A percentile compares a stretch with the other conserved stretches of the same genome.
Conservation (phyloP, 768 basidiomycete species). For the Hypholoma fasciculare region DNA sequence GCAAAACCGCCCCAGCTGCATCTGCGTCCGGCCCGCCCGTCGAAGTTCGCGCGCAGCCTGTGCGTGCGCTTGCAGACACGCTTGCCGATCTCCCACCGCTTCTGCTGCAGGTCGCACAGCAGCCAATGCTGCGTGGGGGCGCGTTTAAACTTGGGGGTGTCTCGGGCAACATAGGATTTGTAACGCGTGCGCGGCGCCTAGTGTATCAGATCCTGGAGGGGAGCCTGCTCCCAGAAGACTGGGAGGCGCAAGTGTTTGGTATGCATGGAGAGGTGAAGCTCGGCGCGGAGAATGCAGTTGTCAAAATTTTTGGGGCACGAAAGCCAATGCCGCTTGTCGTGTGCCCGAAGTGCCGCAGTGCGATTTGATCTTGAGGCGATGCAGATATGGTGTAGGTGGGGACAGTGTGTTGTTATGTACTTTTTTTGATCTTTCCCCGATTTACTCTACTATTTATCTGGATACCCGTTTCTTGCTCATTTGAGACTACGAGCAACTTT, state of each 20-base stretch:
- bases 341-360: conserved; percentile 45
- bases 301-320: conserved; percentile 15
- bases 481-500: too few relatives aligned
- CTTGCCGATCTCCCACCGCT: conserved; percentile 30
- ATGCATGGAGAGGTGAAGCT: conserved; percentile 11
- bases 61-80: conserved; percentile 8
- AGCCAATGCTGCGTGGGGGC: conserved; percentile 53
- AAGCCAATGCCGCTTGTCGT: conserved; percentile 27
- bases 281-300: conserved; percentile 18
- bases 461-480: too few relatives aligned
- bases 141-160: conserved; percentile 39
- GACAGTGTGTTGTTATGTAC: too few relatives aligned
- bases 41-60: background rate
- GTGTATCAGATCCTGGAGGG: conserved; percentile 32
- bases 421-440: too few relatives aligned
- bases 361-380: conserved; percentile 25
- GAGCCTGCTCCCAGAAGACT: conserved; percentile 34
- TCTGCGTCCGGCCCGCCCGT: background rate
- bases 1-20: background rate
- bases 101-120: conserved; percentile 45
- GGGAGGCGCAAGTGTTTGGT: conserved; percentile 35
- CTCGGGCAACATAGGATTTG: conserved; percentile 49
- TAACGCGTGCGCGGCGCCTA: conserved; percentile 46
- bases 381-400: too few relatives aligned
- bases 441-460: too few relatives aligned